These are phyloP conservation scores for Penicillium sp. DNA, from an alignment of 2,329 filamentous ascomycete species.

Conservation along the genomic window DNA sequence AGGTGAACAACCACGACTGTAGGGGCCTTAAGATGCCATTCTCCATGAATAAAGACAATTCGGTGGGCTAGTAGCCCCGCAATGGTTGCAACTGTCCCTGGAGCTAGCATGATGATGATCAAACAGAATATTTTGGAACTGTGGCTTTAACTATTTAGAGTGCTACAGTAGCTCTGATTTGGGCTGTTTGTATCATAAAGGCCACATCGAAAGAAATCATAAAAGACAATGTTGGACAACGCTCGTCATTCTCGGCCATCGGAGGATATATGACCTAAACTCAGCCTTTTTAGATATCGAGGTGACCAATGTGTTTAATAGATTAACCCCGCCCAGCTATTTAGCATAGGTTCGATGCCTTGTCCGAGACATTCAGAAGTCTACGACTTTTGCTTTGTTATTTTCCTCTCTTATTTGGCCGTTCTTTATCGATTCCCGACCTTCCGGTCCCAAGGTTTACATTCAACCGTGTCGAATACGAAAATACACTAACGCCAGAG, in stretches of 20 bases:
- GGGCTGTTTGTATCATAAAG: not conserved
- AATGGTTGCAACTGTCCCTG: not conserved
- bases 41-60: conserved; percentile 6
- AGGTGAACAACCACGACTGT: not conserved
- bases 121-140: not conserved
- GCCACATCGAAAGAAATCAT: not conserved
- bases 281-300: not conserved
- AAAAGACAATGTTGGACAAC: not conserved
- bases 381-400: no score
- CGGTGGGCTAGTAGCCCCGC: not conserved
- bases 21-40: conserved; percentile 5
- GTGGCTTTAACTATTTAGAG: not conserved
- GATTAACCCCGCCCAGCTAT: not conserved
- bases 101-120: not conserved
- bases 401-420: not conserved
- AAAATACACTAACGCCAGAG: not conserved
- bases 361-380: not conserved
- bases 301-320: not conserved
- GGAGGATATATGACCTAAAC: not conserved
- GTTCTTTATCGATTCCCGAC: not conserved
- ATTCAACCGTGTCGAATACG: not conserved
- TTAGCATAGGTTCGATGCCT: not conserved
- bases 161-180: not conserved
- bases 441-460: not conserved
- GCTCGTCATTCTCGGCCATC: not conserved